Evolutionary conservation across 176 grass and related monocot genomes (phyloP).

Genomic region (Oryza meyeriana): DNA sequence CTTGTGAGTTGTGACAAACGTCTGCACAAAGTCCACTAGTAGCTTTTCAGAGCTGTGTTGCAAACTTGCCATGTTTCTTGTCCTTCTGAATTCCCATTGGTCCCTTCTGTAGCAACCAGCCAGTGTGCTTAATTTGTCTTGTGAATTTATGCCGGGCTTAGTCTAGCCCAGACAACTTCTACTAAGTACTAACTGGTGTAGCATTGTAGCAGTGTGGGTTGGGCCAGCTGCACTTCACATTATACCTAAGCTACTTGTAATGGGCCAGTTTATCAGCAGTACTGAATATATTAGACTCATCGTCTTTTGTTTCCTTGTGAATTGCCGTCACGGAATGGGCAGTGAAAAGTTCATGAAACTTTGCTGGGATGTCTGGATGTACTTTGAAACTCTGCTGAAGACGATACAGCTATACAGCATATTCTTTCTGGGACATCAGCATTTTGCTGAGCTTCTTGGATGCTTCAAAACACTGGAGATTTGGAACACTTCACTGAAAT

Average conservation of each 20-base stretch:
- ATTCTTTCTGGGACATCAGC: not conserved
- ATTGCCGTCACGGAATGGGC: not conserved
- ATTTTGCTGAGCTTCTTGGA: not conserved
- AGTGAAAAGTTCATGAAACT: not conserved
- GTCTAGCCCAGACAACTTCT: not conserved
- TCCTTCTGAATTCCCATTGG: not conserved
- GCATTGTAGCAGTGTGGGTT: not conserved
- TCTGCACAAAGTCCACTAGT: not conserved
- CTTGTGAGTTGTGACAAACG: not conserved
- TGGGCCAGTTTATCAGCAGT: not conserved
- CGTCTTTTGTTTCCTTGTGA: not conserved
- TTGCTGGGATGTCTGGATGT: not conserved
- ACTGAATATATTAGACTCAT: not conserved
- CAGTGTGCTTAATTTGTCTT: not conserved
- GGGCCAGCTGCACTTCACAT: not conserved
- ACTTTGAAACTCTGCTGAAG: not conserved
- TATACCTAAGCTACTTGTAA: not conserved
- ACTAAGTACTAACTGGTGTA: not conserved
- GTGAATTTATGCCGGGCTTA: not conserved
- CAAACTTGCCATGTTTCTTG: not conserved
- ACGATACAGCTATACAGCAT: not conserved
- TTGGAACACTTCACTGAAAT: not conserved
- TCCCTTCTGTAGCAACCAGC: not conserved
- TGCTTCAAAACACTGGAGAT: not conserved
- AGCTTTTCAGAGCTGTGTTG: not conserved